Percentiles rank a stretch among this genome's conserved stretches.
Conservation (phyloP, 2,329 filamentous ascomycete species). For the Aspergillus tanneri region DNA sequence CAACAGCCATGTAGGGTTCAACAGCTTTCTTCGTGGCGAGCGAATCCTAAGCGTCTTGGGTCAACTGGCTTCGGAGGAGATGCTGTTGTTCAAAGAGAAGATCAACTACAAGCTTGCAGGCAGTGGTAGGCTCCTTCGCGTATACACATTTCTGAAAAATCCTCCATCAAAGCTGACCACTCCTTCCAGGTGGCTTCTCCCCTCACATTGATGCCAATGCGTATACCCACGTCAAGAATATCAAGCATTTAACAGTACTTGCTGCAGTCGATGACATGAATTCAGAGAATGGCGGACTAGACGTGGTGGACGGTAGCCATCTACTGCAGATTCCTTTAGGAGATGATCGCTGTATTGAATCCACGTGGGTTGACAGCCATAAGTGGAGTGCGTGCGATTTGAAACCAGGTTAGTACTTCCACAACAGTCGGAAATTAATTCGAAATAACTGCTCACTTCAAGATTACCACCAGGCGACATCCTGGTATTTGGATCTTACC, state of each 20-base stretch:
- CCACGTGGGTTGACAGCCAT: constrained; percentile 36
- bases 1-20: constrained; percentile 35
- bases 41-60: constrained; percentile 31
- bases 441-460: neutral
- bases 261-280: constrained; percentile 42
- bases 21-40: constrained; percentile 37
- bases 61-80: constrained; percentile 38
- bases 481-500: constrained; percentile 42
- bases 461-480: constrained; percentile 30
- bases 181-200: constrained; percentile 34
- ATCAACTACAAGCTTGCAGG: constrained; percentile 46
- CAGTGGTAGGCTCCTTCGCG: constrained; percentile 28
- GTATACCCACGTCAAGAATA: constrained; percentile 44
- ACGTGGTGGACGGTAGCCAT: constrained; percentile 44
- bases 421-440: too few species aligned
- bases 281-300: constrained; percentile 39
- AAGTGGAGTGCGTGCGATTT: constrained; percentile 38
- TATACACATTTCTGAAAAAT: neutral
- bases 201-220: constrained; percentile 45
- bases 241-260: constrained; percentile 44
- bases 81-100: constrained; percentile 48
- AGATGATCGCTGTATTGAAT: constrained; percentile 37
- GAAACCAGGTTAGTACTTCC: constrained; percentile 30
- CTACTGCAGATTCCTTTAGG: constrained; percentile 36
- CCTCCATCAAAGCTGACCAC: neutral